Evolutionary conservation across 768 basidiomycete genomes (phyloP).

Genomic region (Favolaschia claudopus): DNA sequence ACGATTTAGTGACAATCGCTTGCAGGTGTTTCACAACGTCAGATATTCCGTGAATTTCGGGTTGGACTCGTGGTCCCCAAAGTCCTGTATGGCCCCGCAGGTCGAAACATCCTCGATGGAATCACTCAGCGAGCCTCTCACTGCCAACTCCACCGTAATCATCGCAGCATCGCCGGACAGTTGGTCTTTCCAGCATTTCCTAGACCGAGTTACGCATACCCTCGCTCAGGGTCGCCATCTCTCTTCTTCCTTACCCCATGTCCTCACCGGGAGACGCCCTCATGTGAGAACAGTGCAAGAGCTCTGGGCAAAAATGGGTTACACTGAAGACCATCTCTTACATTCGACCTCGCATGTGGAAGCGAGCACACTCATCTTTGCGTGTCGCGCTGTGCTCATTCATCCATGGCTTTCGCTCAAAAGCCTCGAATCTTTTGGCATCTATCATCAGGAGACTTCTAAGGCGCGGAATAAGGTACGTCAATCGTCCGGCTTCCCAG

Average conservation of each 20-base stretch:
- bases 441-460: background rate
- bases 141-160: background rate
- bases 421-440: slow-evolving; percentile 7
- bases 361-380: slow-evolving; percentile 8
- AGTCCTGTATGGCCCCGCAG: slow-evolving; percentile 12
- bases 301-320: slow-evolving; percentile 17
- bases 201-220: slow-evolving; percentile 24
- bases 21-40: slow-evolving; percentile 16
- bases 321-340: slow-evolving; percentile 3
- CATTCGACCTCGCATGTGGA: background rate
- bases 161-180: slow-evolving; percentile 19
- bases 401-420: slow-evolving; percentile 25
- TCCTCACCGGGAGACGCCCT: background rate
- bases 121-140: too few relatives aligned
- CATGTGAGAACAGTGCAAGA: slow-evolving; percentile 1
- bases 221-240: slow-evolving; percentile 18
- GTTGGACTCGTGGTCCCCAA: slow-evolving; percentile 6
- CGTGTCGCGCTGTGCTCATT: slow-evolving; percentile 18
- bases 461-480: slow-evolving; percentile 16
- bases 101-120: slow-evolving; percentile 15
- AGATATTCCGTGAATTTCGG: slow-evolving; percentile 1
- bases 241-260: background rate
- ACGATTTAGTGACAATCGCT: background rate
- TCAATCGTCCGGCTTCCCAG: too few relatives aligned
- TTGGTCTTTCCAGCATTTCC: slow-evolving; percentile 24